Evolutionary conservation across 306 rosid genomes (phyloP).

Genomic region (Glycyrrhiza uralensis): DNA sequence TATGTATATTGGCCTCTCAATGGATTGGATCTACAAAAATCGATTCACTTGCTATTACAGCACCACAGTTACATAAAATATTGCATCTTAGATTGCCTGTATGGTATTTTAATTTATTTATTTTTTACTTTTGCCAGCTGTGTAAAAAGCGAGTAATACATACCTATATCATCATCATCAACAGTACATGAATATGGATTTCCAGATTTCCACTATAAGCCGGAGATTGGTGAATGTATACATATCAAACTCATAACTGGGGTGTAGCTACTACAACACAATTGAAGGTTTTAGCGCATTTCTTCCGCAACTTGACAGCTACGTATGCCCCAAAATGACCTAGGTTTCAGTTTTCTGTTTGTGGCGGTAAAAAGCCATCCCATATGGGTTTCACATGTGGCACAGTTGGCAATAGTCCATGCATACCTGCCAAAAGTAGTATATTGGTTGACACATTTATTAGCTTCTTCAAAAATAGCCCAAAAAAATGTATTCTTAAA

Average conservation of each 20-base stretch:
- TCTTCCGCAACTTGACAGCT: constrained; percentile 68
- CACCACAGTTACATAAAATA: neutral
- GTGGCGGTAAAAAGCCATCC: constrained; percentile 86
- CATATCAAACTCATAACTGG: neutral
- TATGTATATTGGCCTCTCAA: neutral
- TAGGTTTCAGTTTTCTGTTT: constrained; percentile 66
- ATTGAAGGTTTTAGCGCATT: constrained; percentile 20
- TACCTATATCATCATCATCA: neutral
- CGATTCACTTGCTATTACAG: neutral
- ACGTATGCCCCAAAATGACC: constrained; percentile 73
- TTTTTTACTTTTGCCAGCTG: neutral
- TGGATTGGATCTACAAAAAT: neutral
- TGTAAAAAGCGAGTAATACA: neutral
- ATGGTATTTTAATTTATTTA: too few relatives aligned
- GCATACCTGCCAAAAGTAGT: constrained; percentile 56
- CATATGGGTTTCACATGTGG: constrained; percentile 70
- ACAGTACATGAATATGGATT: neutral
- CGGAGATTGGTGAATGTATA: neutral
- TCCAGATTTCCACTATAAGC: neutral
- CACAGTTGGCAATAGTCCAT: constrained; percentile 69
- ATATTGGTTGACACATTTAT: constrained; percentile 23
- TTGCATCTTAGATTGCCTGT: neutral
- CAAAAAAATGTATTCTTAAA: neutral
- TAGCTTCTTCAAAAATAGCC: constrained; percentile 4
- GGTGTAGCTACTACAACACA: neutral